Conservation (phyloP, 2,329 filamentous ascomycete genomes). For the Venturia oleaginea region DNA sequence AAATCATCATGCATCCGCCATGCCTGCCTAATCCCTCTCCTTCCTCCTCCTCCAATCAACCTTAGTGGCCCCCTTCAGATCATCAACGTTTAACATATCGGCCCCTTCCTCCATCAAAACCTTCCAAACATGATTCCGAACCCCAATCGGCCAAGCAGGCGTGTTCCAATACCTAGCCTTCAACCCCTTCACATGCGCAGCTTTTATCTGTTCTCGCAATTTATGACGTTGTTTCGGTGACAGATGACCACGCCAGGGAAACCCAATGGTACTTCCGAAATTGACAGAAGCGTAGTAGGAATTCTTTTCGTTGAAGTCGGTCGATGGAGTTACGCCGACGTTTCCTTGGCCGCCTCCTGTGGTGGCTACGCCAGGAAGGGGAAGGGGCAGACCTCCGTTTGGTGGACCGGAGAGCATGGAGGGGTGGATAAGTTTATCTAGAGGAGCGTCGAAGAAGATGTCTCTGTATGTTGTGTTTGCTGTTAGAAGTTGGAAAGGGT, state of each 20-base stretch:
- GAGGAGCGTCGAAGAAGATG: constrained; percentile 48
- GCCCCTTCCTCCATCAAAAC: constrained; percentile 45
- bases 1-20: neutral
- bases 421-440: constrained; percentile 27
- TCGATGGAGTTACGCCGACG: constrained; percentile 30
- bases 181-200: constrained; percentile 43
- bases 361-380: neutral
- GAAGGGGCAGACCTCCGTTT: neutral
- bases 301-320: constrained; percentile 44
- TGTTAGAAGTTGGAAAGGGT: constrained; percentile 39
- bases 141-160: constrained; percentile 44
- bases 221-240: constrained; percentile 35
- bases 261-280: constrained; percentile 47
- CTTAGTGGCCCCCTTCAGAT: constrained; percentile 40
- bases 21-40: neutral
- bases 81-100: constrained; percentile 50
- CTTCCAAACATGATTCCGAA: constrained; percentile 47
- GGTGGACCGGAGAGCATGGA: constrained; percentile 9
- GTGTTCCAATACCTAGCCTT: constrained; percentile 50
- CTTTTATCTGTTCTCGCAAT: constrained; percentile 43
- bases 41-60: constrained; percentile 36
- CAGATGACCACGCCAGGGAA: constrained; percentile 39
- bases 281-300: constrained; percentile 58
- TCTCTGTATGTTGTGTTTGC: constrained; percentile 42
- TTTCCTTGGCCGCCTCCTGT: constrained; percentile 34